These are phyloP conservation scores for Cucurbita moschata DNA, from an alignment of 306 rosid genomes.

Conservation along the genomic window DNA sequence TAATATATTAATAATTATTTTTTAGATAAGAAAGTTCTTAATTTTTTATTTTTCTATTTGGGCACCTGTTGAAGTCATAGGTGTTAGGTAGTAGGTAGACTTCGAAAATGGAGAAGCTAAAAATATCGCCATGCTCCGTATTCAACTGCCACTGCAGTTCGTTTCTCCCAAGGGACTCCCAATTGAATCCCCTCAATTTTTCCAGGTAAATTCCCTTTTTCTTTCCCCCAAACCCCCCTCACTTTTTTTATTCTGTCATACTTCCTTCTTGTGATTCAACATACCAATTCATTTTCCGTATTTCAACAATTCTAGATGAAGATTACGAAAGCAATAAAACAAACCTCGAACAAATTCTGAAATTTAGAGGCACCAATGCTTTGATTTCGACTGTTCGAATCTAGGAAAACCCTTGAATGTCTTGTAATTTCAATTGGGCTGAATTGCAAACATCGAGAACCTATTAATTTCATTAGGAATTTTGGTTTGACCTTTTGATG, in stretches of 20 bases:
- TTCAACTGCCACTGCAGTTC: constrained; percentile 1
- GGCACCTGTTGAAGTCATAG: neutral
- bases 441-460: neutral
- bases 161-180: neutral
- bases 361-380: neutral
- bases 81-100: neutral
- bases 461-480: neutral
- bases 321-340: neutral
- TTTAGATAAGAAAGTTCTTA: too few species aligned
- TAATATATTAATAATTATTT: too few species aligned
- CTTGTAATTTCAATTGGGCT: neutral
- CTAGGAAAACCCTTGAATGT: neutral
- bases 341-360: neutral
- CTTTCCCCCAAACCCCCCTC: neutral
- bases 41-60: too few species aligned
- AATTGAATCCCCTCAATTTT: neutral
- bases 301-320: neutral
- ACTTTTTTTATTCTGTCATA: neutral
- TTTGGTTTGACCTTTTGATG: neutral
- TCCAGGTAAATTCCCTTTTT: neutral
- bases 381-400: neutral
- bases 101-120: constrained; percentile 1
- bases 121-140: neutral
- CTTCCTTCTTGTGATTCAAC: neutral
- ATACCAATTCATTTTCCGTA: neutral